These are phyloP conservation scores for Talaromyces liani DNA, from an alignment of 495 filamentous ascomycete species.

Conservation along the genomic window DNA sequence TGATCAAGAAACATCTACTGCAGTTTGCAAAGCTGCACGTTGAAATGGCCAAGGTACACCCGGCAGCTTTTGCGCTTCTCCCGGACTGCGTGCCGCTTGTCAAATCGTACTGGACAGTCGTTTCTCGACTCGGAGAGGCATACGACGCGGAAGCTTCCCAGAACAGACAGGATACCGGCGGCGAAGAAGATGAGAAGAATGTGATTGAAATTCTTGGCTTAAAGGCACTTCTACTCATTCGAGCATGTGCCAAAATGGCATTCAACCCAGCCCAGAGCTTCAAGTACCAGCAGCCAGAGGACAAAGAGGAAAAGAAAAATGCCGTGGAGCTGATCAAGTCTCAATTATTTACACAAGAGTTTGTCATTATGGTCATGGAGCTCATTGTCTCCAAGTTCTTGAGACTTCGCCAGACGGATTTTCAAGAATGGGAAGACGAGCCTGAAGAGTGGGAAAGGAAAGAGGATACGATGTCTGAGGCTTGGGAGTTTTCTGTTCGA, in stretches of 20 bases:
- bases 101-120: conserved; percentile 74
- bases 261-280: conserved; percentile 75
- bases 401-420: conserved; percentile 74
- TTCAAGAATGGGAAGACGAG: conserved; percentile 84
- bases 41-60: conserved; percentile 67
- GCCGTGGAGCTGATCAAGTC: conserved; percentile 58
- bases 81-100: conserved; percentile 70
- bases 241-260: conserved; percentile 75
- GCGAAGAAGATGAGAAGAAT: conserved; percentile 42
- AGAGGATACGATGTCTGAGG: conserved; percentile 71
- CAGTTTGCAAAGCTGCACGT: conserved; percentile 90
- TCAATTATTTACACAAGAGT: conserved; percentile 63
- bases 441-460: conserved; percentile 87
- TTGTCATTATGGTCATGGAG: conserved; percentile 73
- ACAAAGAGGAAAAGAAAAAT: conserved; percentile 60
- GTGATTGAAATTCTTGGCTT: conserved; percentile 70
- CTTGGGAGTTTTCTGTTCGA: conserved; percentile 81
- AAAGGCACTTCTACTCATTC: conserved; percentile 73
- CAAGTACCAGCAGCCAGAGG: conserved; percentile 63
- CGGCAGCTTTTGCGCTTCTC: conserved; percentile 72
- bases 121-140: conserved; percentile 63
- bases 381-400: conserved; percentile 81
- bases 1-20: conserved; percentile 76
- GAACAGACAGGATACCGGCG: not conserved
- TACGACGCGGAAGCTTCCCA: conserved; percentile 28